Percentiles rank a stretch among this genome's conserved stretches.
Evolutionary conservation across 257 asterid genomes (phyloP).

Genomic region (Oldenlandia corymbosa): DNA sequence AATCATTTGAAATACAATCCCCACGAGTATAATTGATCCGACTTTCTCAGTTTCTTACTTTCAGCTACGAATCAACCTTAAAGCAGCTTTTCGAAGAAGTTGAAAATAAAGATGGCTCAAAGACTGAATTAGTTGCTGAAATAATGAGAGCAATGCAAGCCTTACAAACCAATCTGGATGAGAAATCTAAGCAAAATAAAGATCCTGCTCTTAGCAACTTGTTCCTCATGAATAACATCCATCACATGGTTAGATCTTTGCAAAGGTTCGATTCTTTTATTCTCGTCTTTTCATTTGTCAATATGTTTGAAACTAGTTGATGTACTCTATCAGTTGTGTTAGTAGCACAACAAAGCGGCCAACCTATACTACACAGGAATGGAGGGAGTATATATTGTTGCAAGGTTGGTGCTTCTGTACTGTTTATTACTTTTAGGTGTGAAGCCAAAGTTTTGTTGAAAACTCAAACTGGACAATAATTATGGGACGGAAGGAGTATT

Average conservation of each 20-base stretch:
- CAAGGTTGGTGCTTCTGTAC: slow-evolving; percentile 13
- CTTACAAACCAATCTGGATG: slow-evolving; percentile 94
- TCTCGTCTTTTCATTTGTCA: slow-evolving; percentile 8
- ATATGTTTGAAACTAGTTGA: slow-evolving; percentile 7
- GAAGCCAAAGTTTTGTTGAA: slow-evolving; percentile 97
- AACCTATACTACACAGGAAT: too few relatives aligned
- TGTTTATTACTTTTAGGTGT: slow-evolving; percentile 60
- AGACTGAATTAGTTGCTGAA: slow-evolving; percentile 87
- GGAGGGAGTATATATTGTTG: slow-evolving; percentile 12
- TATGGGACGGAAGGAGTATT: too few relatives aligned
- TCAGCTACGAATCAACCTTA: slow-evolving; percentile 91
- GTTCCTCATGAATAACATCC: slow-evolving; percentile 96
- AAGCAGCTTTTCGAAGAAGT: slow-evolving; percentile 93
- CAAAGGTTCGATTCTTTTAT: slow-evolving; percentile 58
- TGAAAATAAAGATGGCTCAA: slow-evolving; percentile 58
- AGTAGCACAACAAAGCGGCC: too few relatives aligned
- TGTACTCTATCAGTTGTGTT: too few relatives aligned
- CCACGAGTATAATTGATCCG: neutral
- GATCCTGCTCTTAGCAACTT: slow-evolving; percentile 78
- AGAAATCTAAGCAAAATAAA: slow-evolving; percentile 93
- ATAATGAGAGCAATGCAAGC: slow-evolving; percentile 99
- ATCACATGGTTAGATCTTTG: slow-evolving; percentile 98
- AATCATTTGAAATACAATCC: neutral
- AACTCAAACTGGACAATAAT: slow-evolving; percentile 40
- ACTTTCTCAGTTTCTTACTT: neutral